Conservation (phyloP, 2,329 filamentous ascomycete species). For the Colletotrichum musicola region DNA sequence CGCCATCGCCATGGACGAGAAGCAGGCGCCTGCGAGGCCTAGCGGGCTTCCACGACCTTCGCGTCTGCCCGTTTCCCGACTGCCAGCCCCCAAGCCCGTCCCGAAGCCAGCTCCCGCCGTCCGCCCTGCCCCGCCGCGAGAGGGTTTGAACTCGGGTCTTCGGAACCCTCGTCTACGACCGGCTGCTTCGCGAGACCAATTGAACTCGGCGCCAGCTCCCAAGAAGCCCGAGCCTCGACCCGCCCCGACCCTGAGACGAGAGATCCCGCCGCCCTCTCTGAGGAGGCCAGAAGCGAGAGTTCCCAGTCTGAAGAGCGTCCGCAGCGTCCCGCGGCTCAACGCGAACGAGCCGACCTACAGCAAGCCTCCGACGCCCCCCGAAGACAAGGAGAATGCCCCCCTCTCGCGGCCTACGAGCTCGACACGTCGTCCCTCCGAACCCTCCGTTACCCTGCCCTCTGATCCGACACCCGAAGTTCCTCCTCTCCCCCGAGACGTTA, state of each 20-base stretch:
- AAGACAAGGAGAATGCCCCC: slow-evolving; percentile 43
- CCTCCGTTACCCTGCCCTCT: slow-evolving; percentile 2
- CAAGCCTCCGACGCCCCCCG: slow-evolving; percentile 29
- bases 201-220: slow-evolving; percentile 36
- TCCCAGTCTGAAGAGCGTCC: slow-evolving; percentile 9
- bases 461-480: slow-evolving; percentile 22
- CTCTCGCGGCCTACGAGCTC: slow-evolving; percentile 45
- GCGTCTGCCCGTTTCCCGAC: slow-evolving; percentile 52
- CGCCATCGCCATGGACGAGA: slow-evolving; percentile 35
- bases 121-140: slow-evolving; percentile 47
- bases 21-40: slow-evolving; percentile 29
- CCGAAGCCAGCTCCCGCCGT: slow-evolving; percentile 43
- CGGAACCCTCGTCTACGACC: slow-evolving; percentile 52
- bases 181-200: slow-evolving; percentile 47
- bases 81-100: slow-evolving; percentile 39
- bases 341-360: slow-evolving; percentile 32
- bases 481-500: slow-evolving; percentile 17
- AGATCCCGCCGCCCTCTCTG: slow-evolving; percentile 39
- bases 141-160: slow-evolving; percentile 42
- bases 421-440: slow-evolving; percentile 49
- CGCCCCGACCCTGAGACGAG: slow-evolving; percentile 32
- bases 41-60: slow-evolving; percentile 54
- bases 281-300: slow-evolving; percentile 22
- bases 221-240: slow-evolving; percentile 22
- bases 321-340: slow-evolving; percentile 30